These are phyloP conservation scores for Huntiella decipiens DNA, from an alignment of 2,329 filamentous ascomycete species.

Conservation along the genomic window DNA sequence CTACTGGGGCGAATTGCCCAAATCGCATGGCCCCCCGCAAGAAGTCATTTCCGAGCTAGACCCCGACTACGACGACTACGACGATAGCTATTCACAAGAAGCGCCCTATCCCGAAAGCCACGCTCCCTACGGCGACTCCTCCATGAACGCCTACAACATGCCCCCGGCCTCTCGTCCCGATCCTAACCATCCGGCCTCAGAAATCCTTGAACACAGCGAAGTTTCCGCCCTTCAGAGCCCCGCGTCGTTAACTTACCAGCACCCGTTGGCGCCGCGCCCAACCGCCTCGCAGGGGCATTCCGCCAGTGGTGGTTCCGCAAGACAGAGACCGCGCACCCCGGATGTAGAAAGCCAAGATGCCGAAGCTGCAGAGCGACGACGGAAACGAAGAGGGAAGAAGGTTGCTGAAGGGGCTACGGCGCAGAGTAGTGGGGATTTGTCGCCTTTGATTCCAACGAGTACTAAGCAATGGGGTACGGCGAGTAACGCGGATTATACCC, in stretches of 20 bases:
- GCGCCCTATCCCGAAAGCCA: background rate
- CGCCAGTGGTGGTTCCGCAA: background rate
- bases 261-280: conserved; percentile 10
- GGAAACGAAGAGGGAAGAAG: conserved; percentile 9
- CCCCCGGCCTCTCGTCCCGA: conserved; percentile 1
- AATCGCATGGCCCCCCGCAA: background rate
- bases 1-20: conserved; percentile 8
- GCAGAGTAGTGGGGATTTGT: conserved; percentile 7
- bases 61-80: conserved; percentile 8
- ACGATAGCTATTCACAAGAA: background rate
- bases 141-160: conserved; percentile 3
- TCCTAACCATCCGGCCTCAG: background rate
- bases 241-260: conserved; percentile 9
- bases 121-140: background rate
- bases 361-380: conserved; percentile 8
- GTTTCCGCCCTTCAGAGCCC: conserved; percentile 6
- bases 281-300: conserved; percentile 4
- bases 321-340: conserved; percentile 7
- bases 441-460: conserved; percentile 8
- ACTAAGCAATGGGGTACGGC: conserved; percentile 1
- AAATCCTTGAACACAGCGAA: conserved; percentile 3
- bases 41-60: too few relatives aligned
- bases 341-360: conserved; percentile 6
- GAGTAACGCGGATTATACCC: conserved; percentile 4
- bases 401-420: conserved; percentile 4